Conservation (phyloP, 208 protist species). For the Trypanosoma cruzi region DNA sequence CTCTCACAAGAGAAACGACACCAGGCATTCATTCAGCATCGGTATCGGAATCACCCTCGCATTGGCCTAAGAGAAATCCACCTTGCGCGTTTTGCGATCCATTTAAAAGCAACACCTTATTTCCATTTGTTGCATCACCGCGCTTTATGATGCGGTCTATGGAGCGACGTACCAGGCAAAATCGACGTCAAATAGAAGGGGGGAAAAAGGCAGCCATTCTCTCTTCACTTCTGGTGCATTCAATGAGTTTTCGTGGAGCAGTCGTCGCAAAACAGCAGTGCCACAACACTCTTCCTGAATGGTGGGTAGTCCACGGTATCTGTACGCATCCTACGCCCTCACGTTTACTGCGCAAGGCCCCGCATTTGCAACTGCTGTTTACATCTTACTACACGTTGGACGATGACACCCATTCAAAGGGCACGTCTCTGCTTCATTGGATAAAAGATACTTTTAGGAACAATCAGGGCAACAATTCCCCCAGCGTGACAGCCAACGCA, state of each 20-base stretch:
- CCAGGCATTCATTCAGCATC: too few species aligned
- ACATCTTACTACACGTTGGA: constrained; percentile 5
- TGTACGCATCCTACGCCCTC: background rate
- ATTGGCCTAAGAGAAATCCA: background rate
- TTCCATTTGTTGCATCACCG: background rate
- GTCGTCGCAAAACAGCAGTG: constrained; percentile 6
- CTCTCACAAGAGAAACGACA: background rate
- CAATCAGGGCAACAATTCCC: background rate
- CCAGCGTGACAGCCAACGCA: too few species aligned
- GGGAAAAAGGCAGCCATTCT: constrained; percentile 6
- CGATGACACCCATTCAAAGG: background rate
- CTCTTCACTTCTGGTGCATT: constrained; percentile 8
- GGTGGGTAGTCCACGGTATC: constrained; percentile 7
- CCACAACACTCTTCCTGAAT: constrained; percentile 24
- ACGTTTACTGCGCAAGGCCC: background rate
- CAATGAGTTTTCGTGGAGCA: constrained; percentile 1
- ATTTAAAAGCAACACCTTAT: background rate
- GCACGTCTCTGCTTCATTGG: background rate
- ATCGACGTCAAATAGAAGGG: background rate
- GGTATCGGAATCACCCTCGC: background rate
- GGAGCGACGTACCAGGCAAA: background rate
- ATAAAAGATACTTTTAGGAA: constrained; percentile 2
- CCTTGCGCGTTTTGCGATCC: background rate
- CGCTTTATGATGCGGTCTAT: too few species aligned
- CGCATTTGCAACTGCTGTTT: constrained; percentile 15